phyloP scores from a whole-genome alignment of 2,329 filamentous ascomycete genomes.

The Septoria linicola region DNA sequence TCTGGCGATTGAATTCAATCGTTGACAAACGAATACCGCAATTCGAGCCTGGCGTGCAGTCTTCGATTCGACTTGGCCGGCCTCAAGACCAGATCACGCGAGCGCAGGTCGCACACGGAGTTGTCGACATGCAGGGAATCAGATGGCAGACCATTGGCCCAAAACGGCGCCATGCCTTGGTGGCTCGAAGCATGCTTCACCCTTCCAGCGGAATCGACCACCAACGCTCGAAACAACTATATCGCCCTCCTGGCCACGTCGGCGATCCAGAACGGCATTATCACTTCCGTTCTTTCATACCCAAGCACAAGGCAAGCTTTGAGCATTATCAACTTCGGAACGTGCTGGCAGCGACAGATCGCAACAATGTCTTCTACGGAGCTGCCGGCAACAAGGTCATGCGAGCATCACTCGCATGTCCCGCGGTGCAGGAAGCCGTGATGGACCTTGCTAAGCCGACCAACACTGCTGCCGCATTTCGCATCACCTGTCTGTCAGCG shows the following conservation, averaged over 20 bases:
- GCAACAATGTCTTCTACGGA: slow-evolving; percentile 57
- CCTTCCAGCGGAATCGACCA: slow-evolving; percentile 18
- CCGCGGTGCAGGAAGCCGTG: slow-evolving; percentile 43
- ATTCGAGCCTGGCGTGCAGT: slow-evolving; percentile 25
- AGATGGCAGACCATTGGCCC: slow-evolving; percentile 36
- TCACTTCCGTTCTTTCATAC: slow-evolving; percentile 35
- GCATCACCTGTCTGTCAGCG: slow-evolving; percentile 27
- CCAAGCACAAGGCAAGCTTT: slow-evolving; percentile 50
- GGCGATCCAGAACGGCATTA: slow-evolving; percentile 27
- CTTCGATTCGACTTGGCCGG: slow-evolving; percentile 21
- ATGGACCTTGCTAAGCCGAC: slow-evolving; percentile 48
- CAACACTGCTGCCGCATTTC: slow-evolving; percentile 18
- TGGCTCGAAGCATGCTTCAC: slow-evolving; percentile 35
- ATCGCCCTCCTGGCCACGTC: slow-evolving; percentile 2
- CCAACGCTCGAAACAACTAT: slow-evolving; percentile 1
- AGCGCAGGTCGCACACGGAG: slow-evolving; percentile 17
- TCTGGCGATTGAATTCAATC: slow-evolving; percentile 32
- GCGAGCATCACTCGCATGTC: slow-evolving; percentile 50
- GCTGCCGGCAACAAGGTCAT: slow-evolving; percentile 47
- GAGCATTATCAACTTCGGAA: slow-evolving; percentile 62
- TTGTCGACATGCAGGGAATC: slow-evolving; percentile 40
- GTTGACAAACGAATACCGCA: slow-evolving; percentile 22
- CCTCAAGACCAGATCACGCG: slow-evolving; percentile 22
- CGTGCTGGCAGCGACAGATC: slow-evolving; percentile 54
- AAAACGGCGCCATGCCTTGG: slow-evolving; percentile 30